Evolutionary conservation across 805 yeast species (phyloP).

Genomic region (Metschnikowia peoriensis): DNA sequence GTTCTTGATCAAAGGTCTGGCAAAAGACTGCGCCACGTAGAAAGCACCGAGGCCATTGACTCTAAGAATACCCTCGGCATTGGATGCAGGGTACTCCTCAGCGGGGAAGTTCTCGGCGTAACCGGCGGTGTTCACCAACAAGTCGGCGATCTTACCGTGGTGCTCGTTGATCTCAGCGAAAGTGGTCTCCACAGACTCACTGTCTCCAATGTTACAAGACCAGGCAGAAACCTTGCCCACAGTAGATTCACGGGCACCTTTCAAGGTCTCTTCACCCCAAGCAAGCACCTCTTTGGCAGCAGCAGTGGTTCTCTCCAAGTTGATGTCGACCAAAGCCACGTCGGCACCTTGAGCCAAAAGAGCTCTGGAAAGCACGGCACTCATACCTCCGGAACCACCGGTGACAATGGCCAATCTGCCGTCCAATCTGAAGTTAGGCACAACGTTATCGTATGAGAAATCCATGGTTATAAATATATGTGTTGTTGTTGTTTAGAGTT

Average conservation of each 20-base stretch:
- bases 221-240: conserved; percentile 55
- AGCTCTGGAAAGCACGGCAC: conserved; percentile 62
- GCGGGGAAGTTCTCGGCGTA: conserved; percentile 81
- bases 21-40: conserved; percentile 72
- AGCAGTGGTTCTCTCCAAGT: conserved; percentile 54
- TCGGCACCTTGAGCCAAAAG: conserved; percentile 75
- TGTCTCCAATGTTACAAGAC: conserved; percentile 72
- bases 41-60: conserved; percentile 75
- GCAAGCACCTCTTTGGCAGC: conserved; percentile 49
- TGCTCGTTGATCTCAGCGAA: conserved; percentile 53
- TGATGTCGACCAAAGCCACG: conserved; percentile 69
- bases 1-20: conserved; percentile 60
- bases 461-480: conserved; percentile 13
- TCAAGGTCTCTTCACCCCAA: conserved; percentile 48
- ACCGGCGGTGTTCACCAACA: conserved; percentile 79
- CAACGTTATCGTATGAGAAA: conserved; percentile 43
- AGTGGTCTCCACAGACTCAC: conserved; percentile 53
- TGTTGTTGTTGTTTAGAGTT: neutral
- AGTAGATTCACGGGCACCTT: conserved; percentile 31
- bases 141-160: conserved; percentile 60
- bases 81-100: conserved; percentile 67
- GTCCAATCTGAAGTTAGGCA: conserved; percentile 66
- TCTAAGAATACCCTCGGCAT: conserved; percentile 65
- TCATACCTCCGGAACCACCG: conserved; percentile 81
- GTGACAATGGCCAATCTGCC: conserved; percentile 71